Base-by-base conservation (phyloP, 805 yeast species). In the Candida manassasensis region DNA sequence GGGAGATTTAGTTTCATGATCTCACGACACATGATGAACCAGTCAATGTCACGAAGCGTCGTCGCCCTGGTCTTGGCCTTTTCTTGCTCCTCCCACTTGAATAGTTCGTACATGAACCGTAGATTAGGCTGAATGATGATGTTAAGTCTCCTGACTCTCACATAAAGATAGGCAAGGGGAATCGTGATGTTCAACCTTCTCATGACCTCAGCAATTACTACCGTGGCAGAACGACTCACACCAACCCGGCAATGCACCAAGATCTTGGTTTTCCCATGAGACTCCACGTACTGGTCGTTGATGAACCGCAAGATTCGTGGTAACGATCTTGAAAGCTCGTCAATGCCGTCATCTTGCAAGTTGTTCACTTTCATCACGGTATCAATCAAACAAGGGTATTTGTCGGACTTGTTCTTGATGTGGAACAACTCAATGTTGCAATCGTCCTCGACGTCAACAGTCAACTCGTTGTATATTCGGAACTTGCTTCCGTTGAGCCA, bases 231-330 rank as follows among this genome's bases (percentile, higher is more conserved):
- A 37, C 97, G 67, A 0, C 96, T 85, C 3, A 90, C 97, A 0
- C 97, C 97, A 32, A 87, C 97, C 52, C 95, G 84, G 50, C 97
- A 90, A 56, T 90, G 97, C 8, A 90, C 89, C 41, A 90, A 65
- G 13, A 65, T 62, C 44, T 55, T 54, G 19, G 59, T 50, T 13
- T 47, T 36, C 4, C 59, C 64, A 14, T 45, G 42, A 5, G 54
- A 43, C 29, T 36, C 38, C 28, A 44, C 48, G 27, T 53, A 50
- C 21, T 48, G 50, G 11, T 49, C 43, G 35, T 84, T 82, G 34
- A 88, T 75, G 50, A 78, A 85, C 2, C 72, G 63, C 27, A 90
- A 62, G 15, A 89, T 79, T 26, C 70, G 69, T 10, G 79, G 77
- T 29, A 89, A 63, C 3, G 82, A 73, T 24, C 62, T 60, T 0